Evolutionary conservation across 495 filamentous ascomycete genomes (phyloP).

Genomic region (Podospora pseudopauciseta): DNA sequence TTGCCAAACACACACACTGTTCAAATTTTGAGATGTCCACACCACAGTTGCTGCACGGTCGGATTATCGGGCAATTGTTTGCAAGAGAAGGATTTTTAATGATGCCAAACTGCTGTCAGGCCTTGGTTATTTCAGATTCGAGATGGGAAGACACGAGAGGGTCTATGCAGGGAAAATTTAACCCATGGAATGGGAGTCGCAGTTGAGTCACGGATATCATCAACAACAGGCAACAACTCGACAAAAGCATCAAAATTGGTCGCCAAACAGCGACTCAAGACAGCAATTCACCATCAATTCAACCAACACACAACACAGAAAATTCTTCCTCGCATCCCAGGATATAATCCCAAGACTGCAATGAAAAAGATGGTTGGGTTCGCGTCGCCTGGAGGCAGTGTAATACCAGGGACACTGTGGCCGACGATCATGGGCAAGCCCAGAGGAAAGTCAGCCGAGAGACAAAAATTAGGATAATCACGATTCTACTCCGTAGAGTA

Average conservation of each 20-base stretch:
- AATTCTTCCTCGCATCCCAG: slow-evolving; percentile 22
- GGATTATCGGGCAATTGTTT: not conserved
- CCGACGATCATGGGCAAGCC: slow-evolving; percentile 70
- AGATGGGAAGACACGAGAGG: not conserved
- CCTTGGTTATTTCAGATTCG: not conserved
- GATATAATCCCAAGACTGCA: slow-evolving; percentile 14
- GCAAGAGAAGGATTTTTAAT: not conserved
- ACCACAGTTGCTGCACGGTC: not conserved
- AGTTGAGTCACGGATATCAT: not conserved
- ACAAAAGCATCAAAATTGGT: not conserved
- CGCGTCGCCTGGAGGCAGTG: slow-evolving; percentile 84
- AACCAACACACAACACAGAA: not conserved
- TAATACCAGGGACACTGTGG: slow-evolving; percentile 85
- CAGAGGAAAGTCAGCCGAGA: slow-evolving; percentile 39
- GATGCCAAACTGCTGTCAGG: not conserved
- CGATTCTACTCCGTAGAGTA: slow-evolving; percentile 64
- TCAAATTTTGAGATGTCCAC: not conserved
- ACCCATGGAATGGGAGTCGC: not conserved
- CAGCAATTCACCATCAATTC: not conserved
- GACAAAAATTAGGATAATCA: slow-evolving; percentile 84
- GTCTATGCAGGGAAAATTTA: not conserved
- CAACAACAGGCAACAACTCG: not conserved
- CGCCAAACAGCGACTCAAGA: not conserved
- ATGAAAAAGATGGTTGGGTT: slow-evolving; percentile 39
- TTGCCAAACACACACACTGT: not conserved